A percentile compares a stretch with the other conserved stretches of the same genome.
Evolutionary conservation across 139 green algal species (phyloP).

Genomic region (Chlamydomonas sp.): DNA sequence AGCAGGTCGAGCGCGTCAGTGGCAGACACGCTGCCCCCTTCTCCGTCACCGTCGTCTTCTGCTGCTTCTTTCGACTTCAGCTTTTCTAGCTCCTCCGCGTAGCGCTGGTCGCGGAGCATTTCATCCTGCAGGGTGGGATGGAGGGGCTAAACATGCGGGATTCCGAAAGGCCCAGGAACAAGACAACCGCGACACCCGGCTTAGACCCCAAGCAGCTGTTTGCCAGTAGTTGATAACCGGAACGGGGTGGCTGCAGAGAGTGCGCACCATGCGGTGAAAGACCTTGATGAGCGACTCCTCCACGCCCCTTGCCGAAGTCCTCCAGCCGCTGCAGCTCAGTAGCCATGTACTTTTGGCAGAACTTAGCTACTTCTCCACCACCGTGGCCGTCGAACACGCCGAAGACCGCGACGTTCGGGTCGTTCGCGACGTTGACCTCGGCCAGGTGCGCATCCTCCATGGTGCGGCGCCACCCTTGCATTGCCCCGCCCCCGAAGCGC

Average conservation of each 20-base stretch:
- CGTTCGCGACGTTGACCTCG: conserved; percentile 41
- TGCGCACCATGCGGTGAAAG: conserved; percentile 80
- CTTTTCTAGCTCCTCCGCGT: conserved; percentile 65
- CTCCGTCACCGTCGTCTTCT: conserved; percentile 53
- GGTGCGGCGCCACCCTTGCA: conserved; percentile 90
- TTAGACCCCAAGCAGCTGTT: background rate
- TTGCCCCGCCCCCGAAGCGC: conserved; percentile 75
- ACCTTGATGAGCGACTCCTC: conserved; percentile 73
- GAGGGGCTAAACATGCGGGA: background rate
- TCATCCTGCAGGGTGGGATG: conserved; percentile 42
- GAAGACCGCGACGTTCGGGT: conserved; percentile 69
- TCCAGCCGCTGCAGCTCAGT: conserved; percentile 73
- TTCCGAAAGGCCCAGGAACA: background rate
- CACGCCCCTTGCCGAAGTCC: conserved; percentile 66
- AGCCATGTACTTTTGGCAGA: conserved; percentile 84
- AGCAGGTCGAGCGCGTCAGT: conserved; percentile 71
- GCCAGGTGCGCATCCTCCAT: conserved; percentile 86
- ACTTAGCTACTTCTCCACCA: conserved; percentile 88
- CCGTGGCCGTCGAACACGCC: conserved; percentile 93
- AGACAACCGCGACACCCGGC: too few species aligned
- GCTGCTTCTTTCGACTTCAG: conserved; percentile 61
- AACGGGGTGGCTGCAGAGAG: background rate
- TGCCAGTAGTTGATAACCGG: background rate
- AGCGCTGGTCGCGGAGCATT: conserved; percentile 72
- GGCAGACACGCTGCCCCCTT: conserved; percentile 42